These are phyloP conservation scores for Xylaria sp. DNA, from an alignment of 2,329 filamentous ascomycete species.

Conservation along the genomic window DNA sequence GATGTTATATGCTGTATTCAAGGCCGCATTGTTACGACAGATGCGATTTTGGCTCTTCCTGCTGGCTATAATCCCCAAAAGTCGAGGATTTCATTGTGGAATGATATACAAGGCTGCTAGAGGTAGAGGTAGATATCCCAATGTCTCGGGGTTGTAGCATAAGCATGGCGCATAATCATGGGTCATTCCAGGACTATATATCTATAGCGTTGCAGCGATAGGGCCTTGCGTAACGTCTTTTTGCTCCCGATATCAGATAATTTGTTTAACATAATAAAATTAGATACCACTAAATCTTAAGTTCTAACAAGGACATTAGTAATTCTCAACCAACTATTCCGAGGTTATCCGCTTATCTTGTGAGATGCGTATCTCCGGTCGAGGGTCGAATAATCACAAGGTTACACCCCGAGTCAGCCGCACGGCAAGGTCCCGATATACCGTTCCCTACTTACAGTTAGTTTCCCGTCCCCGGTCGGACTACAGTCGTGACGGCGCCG, in stretches of 20 bases:
- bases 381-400: too few relatives aligned
- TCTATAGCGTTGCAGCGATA: conserved; percentile 12
- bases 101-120: conserved; percentile 28
- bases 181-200: conserved; percentile 1
- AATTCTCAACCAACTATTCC: too few relatives aligned
- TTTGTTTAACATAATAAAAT: not conserved
- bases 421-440: too few relatives aligned
- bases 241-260: conserved; percentile 1
- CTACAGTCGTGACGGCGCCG: too few relatives aligned
- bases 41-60: conserved; percentile 9
- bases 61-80: conserved; percentile 15
- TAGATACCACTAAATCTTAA: too few relatives aligned
- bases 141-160: conserved; percentile 9
- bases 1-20: not conserved
- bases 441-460: too few relatives aligned
- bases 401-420: too few relatives aligned
- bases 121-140: conserved; percentile 20
- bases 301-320: too few relatives aligned
- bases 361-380: too few relatives aligned
- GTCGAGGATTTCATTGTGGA: conserved; percentile 24
- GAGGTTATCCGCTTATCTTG: too few relatives aligned
- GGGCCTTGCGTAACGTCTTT: conserved; percentile 10
- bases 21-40: not conserved
- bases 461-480: too few relatives aligned
- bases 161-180: conserved; percentile 21